Conservation (phyloP, 148 eudicot species). For the Chenopodium quinoa region DNA sequence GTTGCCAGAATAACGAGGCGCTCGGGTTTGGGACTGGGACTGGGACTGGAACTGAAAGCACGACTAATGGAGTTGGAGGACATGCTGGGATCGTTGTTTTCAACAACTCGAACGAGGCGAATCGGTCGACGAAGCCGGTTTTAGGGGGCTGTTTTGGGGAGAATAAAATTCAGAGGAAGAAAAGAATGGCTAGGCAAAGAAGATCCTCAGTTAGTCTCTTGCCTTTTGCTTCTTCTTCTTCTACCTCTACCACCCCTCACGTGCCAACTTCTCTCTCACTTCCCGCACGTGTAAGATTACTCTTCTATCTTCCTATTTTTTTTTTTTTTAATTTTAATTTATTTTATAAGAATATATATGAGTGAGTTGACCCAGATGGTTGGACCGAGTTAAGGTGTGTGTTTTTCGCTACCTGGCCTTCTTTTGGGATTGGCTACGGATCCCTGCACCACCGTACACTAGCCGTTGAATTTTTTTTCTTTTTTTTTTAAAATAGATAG, state of each 20-base stretch:
- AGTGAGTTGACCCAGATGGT: constrained; percentile 6
- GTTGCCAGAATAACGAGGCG: constrained; percentile 12
- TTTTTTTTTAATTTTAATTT: neutral
- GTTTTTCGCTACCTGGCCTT: neutral
- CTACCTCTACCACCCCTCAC: constrained; percentile 25
- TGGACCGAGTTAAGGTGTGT: neutral
- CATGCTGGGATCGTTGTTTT: too few species aligned
- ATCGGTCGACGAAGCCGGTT: neutral
- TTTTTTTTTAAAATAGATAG: neutral
- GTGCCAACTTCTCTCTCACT: constrained; percentile 34
- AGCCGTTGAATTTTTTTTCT: neutral
- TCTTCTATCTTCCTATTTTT: neutral
- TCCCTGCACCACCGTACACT: constrained; percentile 5
- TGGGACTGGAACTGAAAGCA: too few species aligned
- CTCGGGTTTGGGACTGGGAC: neutral
- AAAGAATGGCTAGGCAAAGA: constrained; percentile 37
- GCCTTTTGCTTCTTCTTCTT: constrained; percentile 17
- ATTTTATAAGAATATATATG: neutral
- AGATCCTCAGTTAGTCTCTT: constrained; percentile 29
- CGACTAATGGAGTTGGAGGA: too few species aligned
- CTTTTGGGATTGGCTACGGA: neutral
- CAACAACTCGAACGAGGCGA: constrained; percentile 4
- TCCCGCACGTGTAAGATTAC: constrained; percentile 47
- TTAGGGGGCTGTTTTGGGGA: constrained; percentile 21
- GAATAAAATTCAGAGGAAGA: constrained; percentile 38